Conservation (phyloP, 805 yeast genomes). For the Millerozyma miso region DNA sequence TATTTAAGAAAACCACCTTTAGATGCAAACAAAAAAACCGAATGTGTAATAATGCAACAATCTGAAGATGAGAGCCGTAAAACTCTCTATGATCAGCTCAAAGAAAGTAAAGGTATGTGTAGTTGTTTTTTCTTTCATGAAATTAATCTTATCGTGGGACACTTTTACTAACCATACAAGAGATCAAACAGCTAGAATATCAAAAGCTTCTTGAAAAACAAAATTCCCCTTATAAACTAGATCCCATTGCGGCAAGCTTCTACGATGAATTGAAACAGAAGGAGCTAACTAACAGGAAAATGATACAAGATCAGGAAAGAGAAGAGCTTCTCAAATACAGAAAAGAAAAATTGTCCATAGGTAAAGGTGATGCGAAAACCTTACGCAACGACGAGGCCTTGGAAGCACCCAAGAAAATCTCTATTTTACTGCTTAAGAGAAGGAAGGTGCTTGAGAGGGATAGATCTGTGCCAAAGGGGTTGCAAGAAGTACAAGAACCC, state of each 20-base stretch:
- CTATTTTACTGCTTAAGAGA: neutral
- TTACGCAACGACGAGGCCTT: neutral
- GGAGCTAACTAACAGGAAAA: conserved; percentile 15
- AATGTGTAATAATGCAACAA: conserved; percentile 6
- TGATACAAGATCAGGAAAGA: conserved; percentile 17
- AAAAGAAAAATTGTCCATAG: conserved; percentile 5
- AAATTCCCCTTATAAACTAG: conserved; percentile 40
- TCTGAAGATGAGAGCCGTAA: conserved; percentile 22
- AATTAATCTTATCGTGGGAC: too few species aligned
- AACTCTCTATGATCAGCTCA: conserved; percentile 39
- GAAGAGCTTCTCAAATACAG: conserved; percentile 14
- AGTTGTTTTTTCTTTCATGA: too few species aligned
- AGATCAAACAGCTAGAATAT: conserved; percentile 28
- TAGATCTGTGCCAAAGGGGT: too few species aligned
- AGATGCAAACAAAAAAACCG: neutral
- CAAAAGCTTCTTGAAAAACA: conserved; percentile 23
- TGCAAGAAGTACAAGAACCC: too few species aligned
- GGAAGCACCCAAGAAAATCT: neutral
- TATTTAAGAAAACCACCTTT: neutral
- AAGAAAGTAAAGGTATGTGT: conserved; percentile 35
- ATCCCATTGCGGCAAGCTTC: conserved; percentile 31
- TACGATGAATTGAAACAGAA: conserved; percentile 24
- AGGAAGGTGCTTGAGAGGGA: neutral
- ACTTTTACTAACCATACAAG: conserved; percentile 17
- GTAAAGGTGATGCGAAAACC: conserved; percentile 1